A percentile compares a stretch with the other conserved stretches of the same genome.
These are phyloP conservation scores for Pseudocercospora macadamiae DNA, from an alignment of 2,329 filamentous ascomycete species.

Conservation along the genomic window DNA sequence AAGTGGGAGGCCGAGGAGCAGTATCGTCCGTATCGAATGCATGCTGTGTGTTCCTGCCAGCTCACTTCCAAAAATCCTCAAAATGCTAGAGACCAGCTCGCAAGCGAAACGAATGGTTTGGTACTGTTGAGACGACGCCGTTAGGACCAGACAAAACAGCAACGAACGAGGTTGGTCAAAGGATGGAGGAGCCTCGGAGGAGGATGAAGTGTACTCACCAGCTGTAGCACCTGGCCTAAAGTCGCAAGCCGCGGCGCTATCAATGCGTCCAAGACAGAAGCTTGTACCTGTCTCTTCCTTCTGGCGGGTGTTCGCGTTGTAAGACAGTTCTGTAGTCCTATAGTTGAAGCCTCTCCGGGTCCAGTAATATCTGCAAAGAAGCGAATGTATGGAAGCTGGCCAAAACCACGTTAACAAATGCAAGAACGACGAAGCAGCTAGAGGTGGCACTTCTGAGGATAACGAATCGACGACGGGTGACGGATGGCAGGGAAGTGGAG, in stretches of 20 bases:
- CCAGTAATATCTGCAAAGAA: background rate
- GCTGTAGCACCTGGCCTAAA: background rate
- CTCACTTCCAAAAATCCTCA: background rate
- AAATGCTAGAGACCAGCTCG: conserved; percentile 24
- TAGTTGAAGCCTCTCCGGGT: no score
- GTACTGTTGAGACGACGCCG: background rate
- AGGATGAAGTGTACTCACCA: conserved; percentile 7
- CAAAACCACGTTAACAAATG: background rate
- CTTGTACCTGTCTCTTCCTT: background rate
- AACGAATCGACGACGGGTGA: background rate
- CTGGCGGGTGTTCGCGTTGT: background rate
- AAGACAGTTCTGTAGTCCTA: background rate
- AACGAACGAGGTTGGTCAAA: background rate
- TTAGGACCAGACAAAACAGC: background rate
- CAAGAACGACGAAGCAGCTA: background rate
- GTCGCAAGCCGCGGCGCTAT: conserved; percentile 1
- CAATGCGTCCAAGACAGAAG: conserved; percentile 1
- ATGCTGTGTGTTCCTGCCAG: conserved; percentile 33
- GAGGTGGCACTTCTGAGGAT: background rate
- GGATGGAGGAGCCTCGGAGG: conserved; percentile 4
- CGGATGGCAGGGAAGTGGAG: conserved; percentile 11
- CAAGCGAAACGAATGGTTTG: conserved; percentile 2
- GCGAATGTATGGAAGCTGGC: background rate
- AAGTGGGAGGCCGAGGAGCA: conserved; percentile 43
- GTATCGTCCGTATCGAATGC: conserved; percentile 45